These are phyloP conservation scores for Bipolaris gigantea DNA, from an alignment of 2,329 filamentous ascomycete species.

Conservation along the genomic window DNA sequence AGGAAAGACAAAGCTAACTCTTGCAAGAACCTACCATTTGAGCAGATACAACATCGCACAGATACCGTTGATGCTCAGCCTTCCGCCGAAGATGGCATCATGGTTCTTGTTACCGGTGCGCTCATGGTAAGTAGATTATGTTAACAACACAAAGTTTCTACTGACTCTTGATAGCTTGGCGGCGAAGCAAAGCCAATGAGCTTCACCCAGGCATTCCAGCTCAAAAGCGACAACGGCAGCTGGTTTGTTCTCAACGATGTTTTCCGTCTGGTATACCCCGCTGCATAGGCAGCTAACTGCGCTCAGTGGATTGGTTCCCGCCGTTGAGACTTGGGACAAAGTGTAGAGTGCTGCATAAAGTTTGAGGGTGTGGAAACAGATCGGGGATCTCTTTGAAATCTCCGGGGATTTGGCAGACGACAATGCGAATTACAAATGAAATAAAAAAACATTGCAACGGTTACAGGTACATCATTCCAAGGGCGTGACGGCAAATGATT, in stretches of 20 bases:
- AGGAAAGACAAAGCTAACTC: slow-evolving; percentile 19
- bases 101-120: slow-evolving; percentile 86
- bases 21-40: slow-evolving; percentile 72
- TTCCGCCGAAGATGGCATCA: slow-evolving; percentile 65
- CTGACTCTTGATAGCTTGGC: slow-evolving; percentile 65
- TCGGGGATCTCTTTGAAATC: slow-evolving; percentile 6
- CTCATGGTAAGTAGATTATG: slow-evolving; percentile 65
- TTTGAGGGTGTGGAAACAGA: slow-evolving; percentile 8
- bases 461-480: neutral
- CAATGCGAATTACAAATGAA: slow-evolving; percentile 8
- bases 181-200: slow-evolving; percentile 84
- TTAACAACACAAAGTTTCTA: neutral
- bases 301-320: neutral
- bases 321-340: neutral
- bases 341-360: neutral
- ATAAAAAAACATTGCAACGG: slow-evolving; percentile 1
- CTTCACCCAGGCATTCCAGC: slow-evolving; percentile 89
- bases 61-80: slow-evolving; percentile 83
- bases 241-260: slow-evolving; percentile 90
- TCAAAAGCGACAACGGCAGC: slow-evolving; percentile 70
- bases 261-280: slow-evolving; percentile 81
- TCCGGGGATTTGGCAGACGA: slow-evolving; percentile 19
- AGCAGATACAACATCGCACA: slow-evolving; percentile 77
- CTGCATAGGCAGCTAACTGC: slow-evolving; percentile 30
- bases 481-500: neutral